Conservation (phyloP, 73 alveolate species). For the Paramecium octaurelia region DNA sequence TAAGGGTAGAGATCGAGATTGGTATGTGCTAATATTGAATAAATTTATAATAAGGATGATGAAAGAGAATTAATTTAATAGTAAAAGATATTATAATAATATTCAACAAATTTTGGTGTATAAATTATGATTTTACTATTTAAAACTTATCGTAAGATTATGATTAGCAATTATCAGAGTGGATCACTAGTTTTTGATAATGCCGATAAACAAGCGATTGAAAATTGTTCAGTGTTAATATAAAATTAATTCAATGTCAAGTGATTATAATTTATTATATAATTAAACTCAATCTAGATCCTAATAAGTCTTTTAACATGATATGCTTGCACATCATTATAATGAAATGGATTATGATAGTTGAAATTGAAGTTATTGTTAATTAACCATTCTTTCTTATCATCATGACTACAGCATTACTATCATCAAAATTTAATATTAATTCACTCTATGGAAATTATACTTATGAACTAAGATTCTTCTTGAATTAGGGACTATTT, state of each 20-base stretch:
- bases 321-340: too few species aligned
- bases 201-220: background rate
- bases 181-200: background rate
- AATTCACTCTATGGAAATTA: too few species aligned
- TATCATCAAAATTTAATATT: too few species aligned
- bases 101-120: conserved; percentile 9
- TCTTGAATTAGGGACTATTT: too few species aligned
- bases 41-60: background rate
- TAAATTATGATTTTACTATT: background rate
- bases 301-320: background rate
- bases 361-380: too few species aligned
- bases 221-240: background rate
- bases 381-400: background rate
- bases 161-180: background rate
- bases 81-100: background rate
- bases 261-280: background rate
- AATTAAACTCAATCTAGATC: background rate
- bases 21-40: conserved; percentile 29
- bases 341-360: too few species aligned
- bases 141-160: conserved; percentile 7
- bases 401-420: too few species aligned
- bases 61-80: background rate
- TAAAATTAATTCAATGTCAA: background rate
- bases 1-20: background rate
- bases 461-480: too few species aligned